Evolutionary conservation across 345 rosid genomes (phyloP).

Genomic region (Acer negundo): DNA sequence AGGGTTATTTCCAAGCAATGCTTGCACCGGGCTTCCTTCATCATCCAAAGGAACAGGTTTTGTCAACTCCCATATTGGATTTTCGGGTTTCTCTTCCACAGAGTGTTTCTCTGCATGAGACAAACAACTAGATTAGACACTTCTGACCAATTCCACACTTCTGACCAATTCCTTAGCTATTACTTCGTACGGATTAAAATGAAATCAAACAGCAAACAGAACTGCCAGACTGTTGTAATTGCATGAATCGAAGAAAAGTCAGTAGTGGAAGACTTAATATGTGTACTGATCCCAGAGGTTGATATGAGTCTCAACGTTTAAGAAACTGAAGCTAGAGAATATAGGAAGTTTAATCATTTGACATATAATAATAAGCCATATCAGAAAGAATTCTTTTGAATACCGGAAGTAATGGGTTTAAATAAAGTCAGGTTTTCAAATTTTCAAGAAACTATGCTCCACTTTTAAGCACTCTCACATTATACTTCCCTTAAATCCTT

Average conservation of each 20-base stretch:
- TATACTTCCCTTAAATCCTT: not conserved
- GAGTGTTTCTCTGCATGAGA: constrained; percentile 54
- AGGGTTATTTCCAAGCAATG: constrained; percentile 61
- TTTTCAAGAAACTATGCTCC: not conserved
- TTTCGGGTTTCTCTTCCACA: constrained; percentile 40
- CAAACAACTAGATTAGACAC: constrained; percentile 7
- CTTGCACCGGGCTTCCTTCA: constrained; percentile 57
- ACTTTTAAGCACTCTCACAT: not conserved
- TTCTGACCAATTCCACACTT: not conserved
- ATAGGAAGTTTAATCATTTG: not conserved
- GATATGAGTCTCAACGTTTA: not conserved
- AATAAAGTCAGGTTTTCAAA: not conserved
- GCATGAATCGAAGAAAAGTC: not conserved
- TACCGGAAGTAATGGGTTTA: not conserved
- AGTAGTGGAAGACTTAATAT: not conserved
- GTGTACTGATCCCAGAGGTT: not conserved
- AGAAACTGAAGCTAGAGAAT: not conserved
- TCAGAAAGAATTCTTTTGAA: not conserved
- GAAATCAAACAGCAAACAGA: constrained; percentile 1
- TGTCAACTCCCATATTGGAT: constrained; percentile 55
- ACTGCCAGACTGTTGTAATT: not conserved
- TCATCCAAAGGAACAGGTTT: constrained; percentile 63
- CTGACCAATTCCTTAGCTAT: not conserved
- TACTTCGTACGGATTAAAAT: not conserved
- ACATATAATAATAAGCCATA: not conserved